Evolutionary conservation across 768 basidiomycete genomes (phyloP).

Genomic region (Russula earlei): DNA sequence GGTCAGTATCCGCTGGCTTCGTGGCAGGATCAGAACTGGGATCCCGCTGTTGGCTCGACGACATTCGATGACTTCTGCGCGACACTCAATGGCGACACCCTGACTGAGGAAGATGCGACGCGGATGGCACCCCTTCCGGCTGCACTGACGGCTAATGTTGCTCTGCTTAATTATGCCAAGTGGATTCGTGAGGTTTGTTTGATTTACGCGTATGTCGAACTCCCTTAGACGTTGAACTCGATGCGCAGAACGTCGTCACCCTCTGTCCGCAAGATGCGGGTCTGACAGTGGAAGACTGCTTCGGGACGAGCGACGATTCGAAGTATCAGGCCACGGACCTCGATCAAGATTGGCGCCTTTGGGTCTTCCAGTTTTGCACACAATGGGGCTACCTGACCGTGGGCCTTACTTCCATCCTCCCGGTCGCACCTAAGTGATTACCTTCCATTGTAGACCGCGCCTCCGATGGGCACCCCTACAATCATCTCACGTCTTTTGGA

Average conservation of each 20-base stretch:
- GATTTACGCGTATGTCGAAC: background rate
- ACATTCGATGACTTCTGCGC: conserved; percentile 61
- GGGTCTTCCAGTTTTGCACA: conserved; percentile 89
- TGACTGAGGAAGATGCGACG: background rate
- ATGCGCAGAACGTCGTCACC: conserved; percentile 12
- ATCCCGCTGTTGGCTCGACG: conserved; percentile 53
- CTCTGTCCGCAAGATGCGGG: conserved; percentile 28
- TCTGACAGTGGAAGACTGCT: conserved; percentile 57
- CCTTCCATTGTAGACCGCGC: conserved; percentile 45
- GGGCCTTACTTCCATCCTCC: conserved; percentile 19
- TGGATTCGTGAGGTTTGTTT: conserved; percentile 61
- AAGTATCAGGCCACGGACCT: conserved; percentile 53
- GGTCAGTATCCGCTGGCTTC: conserved; percentile 47
- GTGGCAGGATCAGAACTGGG: conserved; percentile 89
- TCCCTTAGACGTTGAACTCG: background rate
- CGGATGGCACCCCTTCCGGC: background rate
- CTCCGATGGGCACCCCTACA: conserved; percentile 55
- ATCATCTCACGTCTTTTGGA: conserved; percentile 76
- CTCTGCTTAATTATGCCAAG: conserved; percentile 60
- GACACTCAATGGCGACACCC: conserved; percentile 28
- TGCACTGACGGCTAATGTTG: conserved; percentile 37
- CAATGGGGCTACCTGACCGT: conserved; percentile 94
- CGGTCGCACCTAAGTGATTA: background rate
- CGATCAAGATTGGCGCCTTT: conserved; percentile 73
- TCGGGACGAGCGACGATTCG: conserved; percentile 68